Percentiles rank a stretch among this genome's conserved stretches.
phyloP scores from a whole-genome alignment of 129 eudicot species.

The Heracleum sosnowskyi region DNA sequence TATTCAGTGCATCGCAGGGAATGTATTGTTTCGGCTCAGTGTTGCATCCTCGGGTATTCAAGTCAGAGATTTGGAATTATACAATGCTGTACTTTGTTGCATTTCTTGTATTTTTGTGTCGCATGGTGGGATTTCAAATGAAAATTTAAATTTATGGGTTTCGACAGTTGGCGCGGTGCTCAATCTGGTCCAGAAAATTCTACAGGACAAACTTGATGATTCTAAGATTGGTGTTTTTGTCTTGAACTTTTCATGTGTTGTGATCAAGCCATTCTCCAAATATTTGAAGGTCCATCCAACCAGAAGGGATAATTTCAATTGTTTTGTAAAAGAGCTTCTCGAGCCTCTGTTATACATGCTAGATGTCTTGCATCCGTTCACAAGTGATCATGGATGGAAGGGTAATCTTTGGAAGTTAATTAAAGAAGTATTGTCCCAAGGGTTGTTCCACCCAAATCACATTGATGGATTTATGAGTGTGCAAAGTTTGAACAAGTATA shows the following conservation, averaged over 20 bases:
- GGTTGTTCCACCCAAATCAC: slow-evolving; percentile 77
- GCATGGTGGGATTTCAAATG: slow-evolving; percentile 71
- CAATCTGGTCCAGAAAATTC: slow-evolving; percentile 38
- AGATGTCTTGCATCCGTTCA: slow-evolving; percentile 27
- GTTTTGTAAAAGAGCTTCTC: slow-evolving; percentile 69
- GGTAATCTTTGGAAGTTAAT: slow-evolving; percentile 37
- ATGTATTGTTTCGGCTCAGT: slow-evolving; percentile 17
- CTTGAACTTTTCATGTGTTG: slow-evolving; percentile 43
- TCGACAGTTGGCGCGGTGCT: slow-evolving; percentile 41
- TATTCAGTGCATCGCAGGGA: slow-evolving; percentile 43
- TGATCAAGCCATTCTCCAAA: slow-evolving; percentile 71
- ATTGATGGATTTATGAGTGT: slow-evolving; percentile 65
- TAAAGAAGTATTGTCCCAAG: slow-evolving; percentile 69
- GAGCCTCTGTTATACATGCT: slow-evolving; percentile 61
- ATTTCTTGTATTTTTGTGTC: slow-evolving; percentile 43
- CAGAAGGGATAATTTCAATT: slow-evolving; percentile 59
- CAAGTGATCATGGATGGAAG: slow-evolving; percentile 18
- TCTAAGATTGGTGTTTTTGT: slow-evolving; percentile 27
- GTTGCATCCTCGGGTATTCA: slow-evolving; percentile 5
- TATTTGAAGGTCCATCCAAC: slow-evolving; percentile 72
- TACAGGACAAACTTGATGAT: slow-evolving; percentile 18
- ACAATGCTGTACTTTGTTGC: slow-evolving; percentile 46
- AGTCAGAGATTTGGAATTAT: slow-evolving; percentile 26
- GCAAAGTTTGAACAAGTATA: slow-evolving; percentile 62
- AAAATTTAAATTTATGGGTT: slow-evolving; percentile 72